phyloP scores from a whole-genome alignment of 768 basidiomycete species.

The Hortiboletus campestris region DNA sequence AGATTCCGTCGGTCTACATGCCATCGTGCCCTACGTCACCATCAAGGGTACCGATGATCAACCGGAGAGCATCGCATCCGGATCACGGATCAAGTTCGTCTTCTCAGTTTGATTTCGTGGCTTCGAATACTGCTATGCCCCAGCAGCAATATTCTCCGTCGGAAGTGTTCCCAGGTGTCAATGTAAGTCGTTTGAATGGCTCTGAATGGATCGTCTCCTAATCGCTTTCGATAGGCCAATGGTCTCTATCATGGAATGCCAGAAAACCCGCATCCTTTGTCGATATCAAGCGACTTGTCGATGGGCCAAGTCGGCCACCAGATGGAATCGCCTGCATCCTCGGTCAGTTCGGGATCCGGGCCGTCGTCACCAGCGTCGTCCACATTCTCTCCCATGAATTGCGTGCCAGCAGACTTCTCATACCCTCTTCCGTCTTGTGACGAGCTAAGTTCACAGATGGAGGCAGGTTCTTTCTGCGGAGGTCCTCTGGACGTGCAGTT shows the following conservation, averaged over 20 bases:
- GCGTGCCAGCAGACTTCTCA: constrained; percentile 17
- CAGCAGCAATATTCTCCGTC: constrained; percentile 37
- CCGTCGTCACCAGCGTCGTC: constrained; percentile 49
- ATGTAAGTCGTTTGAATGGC: constrained; percentile 38
- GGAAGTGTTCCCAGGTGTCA: constrained; percentile 29
- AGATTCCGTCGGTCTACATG: constrained; percentile 61
- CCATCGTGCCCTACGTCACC: constrained; percentile 68
- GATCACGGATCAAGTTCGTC: constrained; percentile 43
- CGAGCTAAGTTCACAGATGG: constrained; percentile 11
- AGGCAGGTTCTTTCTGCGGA: constrained; percentile 17
- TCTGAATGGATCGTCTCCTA: constrained; percentile 4
- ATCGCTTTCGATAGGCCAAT: constrained; percentile 37
- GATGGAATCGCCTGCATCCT: constrained; percentile 50
- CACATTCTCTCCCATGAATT: constrained; percentile 46
- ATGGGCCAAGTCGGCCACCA: constrained; percentile 42
- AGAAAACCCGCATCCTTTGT: constrained; percentile 43
- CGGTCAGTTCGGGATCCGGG: constrained; percentile 46
- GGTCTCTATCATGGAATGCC: constrained; percentile 53
- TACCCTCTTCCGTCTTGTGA: constrained; percentile 23
- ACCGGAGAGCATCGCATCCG: constrained; percentile 54
- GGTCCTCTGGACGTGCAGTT: constrained; percentile 26
- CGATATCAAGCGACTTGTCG: constrained; percentile 37
- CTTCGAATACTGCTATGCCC: constrained; percentile 42
- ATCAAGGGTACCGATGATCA: constrained; percentile 53
- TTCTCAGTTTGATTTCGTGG: constrained; percentile 56